Base-by-base conservation (phyloP, 106 monocot genomes). In the Dendrobium chrysotoxum region DNA sequence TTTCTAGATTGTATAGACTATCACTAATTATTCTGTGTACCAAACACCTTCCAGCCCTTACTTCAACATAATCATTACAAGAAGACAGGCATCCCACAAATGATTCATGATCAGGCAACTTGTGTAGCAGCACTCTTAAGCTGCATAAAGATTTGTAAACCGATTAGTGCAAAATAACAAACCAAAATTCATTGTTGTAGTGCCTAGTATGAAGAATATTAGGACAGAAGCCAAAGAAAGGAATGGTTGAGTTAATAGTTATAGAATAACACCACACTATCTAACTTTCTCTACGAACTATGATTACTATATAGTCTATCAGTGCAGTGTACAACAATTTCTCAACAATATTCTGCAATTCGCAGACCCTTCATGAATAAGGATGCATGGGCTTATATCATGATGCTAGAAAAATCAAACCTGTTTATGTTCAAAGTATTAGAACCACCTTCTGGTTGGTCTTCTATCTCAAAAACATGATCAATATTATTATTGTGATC, bases 351-450 rank as follows among this genome's bases (percentile, higher is more conserved):
- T 66, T 66, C 28, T 66, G 0, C 28, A 28, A 66, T 66, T 66
- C 28, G 0, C 13, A 26, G 10, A 7, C 66, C n/a, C 20, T 66
- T 66, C 66, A 66, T 26, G 28, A 66, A 66, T 57, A 57, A 17
- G 15, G 11, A 28, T 66, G 66, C 66, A 28, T 66, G 66, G 38
- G 13, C 39, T 16, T 38, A 72, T 0, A 72, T 17, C 7, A 28
- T 72, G 72, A 17, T 38, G 40, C 72, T 16, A 72, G 39, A 28
- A 72, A 38, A 39, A 38, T 72, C 50, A 39, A 73, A 98, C 94
- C 97, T 98, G 88, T 94, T 98, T 30, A 92, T 80, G 75, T 94
- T 98, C 73, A 94, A 85, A 45, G 94, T 87, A 89, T 91, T 87
- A 39, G 94, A 86, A 85, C 97, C 97, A 81, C 97, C 97, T 85